Percentiles rank a stretch among this genome's conserved stretches.
phyloP scores from a whole-genome alignment of 148 eudicot genomes.

The Rheum nobile region DNA sequence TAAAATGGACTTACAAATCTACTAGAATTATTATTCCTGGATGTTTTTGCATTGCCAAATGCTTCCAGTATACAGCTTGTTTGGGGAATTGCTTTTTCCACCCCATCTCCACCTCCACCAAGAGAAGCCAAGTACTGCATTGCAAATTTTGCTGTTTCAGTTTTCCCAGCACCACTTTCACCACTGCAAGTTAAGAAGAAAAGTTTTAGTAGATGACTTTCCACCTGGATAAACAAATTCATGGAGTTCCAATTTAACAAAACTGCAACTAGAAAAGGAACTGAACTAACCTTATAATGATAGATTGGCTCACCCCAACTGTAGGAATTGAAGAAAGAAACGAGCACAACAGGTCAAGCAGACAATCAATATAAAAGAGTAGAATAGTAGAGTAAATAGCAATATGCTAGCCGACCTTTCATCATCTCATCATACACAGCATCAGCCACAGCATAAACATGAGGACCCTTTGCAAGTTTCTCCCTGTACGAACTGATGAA shows the following conservation, averaged over 20 bases:
- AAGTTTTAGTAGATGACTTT: background rate
- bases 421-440: conserved; percentile 75
- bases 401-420: conserved; percentile 37
- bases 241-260: background rate
- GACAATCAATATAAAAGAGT: background rate
- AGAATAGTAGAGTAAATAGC: background rate
- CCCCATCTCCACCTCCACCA: conserved; percentile 63
- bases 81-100: conserved; percentile 58
- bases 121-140: conserved; percentile 78
- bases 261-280: background rate
- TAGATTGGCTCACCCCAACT: conserved; percentile 76
- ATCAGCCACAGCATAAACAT: conserved; percentile 70
- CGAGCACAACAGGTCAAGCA: background rate
- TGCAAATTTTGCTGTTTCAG: conserved; percentile 85
- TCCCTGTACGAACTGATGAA: conserved; percentile 47
- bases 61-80: conserved; percentile 78
- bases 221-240: background rate
- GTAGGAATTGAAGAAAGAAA: conserved; percentile 22
- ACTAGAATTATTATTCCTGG: conserved; percentile 78
- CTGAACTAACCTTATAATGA: conserved; percentile 72
- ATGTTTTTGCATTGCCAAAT: conserved; percentile 94
- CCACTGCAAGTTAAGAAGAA: conserved; percentile 39
- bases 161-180: conserved; percentile 99
- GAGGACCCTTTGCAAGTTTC: conserved; percentile 72
- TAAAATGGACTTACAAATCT: conserved; percentile 55